A percentile compares a stretch with the other conserved stretches of the same genome.
Evolutionary conservation across 345 rosid genomes (phyloP).

Genomic region (Syzygium oleosum): DNA sequence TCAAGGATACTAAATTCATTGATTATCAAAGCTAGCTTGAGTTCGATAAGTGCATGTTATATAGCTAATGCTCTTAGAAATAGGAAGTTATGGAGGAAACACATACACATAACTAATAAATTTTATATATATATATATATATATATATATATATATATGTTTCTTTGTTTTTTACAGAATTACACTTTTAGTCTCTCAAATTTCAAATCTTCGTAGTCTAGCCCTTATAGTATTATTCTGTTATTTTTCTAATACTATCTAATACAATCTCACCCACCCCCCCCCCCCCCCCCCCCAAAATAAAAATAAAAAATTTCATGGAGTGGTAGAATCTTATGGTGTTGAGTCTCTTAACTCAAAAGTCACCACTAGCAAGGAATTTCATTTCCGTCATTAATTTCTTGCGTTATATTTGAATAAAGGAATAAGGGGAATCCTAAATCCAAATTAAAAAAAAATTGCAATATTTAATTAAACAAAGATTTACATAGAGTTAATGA

Average conservation of each 20-base stretch:
- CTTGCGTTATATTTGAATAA: too few species aligned
- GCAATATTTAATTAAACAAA: background rate
- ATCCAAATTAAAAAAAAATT: background rate
- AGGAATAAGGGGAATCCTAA: background rate
- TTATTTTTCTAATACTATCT: too few species aligned
- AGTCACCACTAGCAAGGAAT: background rate
- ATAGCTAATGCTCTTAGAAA: background rate
- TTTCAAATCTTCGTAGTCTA: background rate
- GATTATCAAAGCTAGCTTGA: too few species aligned
- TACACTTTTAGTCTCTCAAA: background rate
- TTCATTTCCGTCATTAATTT: too few species aligned
- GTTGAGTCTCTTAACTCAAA: background rate
- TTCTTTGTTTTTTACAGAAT: background rate
- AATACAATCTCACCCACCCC: background rate
- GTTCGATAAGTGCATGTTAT: too few species aligned
- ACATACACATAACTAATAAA: background rate
- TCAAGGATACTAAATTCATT: too few species aligned
- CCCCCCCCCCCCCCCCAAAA: too few species aligned
- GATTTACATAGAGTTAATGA: too few species aligned
- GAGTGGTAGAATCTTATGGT: background rate
- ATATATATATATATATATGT: too few species aligned
- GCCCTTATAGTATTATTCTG: background rate
- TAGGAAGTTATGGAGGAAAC: background rate
- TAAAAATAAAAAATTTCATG: background rate
- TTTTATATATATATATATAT: too few species aligned